phyloP scores from a whole-genome alignment of 1,284 basidiomycete genomes.

The Ganoderma resinaceum region DNA sequence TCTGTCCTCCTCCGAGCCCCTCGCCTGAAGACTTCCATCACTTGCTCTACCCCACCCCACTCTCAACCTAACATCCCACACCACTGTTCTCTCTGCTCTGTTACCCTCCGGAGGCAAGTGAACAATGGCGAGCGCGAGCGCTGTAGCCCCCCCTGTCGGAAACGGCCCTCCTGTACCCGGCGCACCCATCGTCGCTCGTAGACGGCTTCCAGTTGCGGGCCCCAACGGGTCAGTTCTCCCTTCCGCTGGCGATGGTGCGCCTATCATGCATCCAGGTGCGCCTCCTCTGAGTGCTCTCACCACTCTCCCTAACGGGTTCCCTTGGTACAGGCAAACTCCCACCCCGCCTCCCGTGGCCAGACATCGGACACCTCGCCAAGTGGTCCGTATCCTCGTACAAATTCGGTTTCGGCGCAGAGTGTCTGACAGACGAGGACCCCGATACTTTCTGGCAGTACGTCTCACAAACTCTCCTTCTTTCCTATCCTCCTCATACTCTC shows the following conservation, averaged over 20 bases:
- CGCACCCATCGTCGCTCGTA: conserved; percentile 23
- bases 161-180: conserved; percentile 8
- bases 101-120: background rate
- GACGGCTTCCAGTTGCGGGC: conserved; percentile 20
- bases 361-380: conserved; percentile 84
- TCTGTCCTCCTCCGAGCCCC: too few relatives aligned
- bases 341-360: conserved; percentile 70
- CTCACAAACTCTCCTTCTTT: background rate
- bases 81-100: too few relatives aligned
- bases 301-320: background rate
- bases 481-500: background rate
- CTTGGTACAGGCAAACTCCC: conserved; percentile 45
- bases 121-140: conserved; percentile 34
- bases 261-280: conserved; percentile 47
- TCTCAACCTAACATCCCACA: too few relatives aligned
- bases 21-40: too few relatives aligned
- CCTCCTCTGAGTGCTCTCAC: conserved; percentile 12
- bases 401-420: conserved; percentile 95
- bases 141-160: conserved; percentile 17
- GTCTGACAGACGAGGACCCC: conserved; percentile 87
- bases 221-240: conserved; percentile 18
- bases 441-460: conserved; percentile 98
- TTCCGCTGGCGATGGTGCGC: conserved; percentile 41
- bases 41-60: background rate
- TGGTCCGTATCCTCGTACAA: conserved; percentile 99